phyloP scores from a whole-genome alignment of 257 asterid species.

The Voacanga thouarsii region DNA sequence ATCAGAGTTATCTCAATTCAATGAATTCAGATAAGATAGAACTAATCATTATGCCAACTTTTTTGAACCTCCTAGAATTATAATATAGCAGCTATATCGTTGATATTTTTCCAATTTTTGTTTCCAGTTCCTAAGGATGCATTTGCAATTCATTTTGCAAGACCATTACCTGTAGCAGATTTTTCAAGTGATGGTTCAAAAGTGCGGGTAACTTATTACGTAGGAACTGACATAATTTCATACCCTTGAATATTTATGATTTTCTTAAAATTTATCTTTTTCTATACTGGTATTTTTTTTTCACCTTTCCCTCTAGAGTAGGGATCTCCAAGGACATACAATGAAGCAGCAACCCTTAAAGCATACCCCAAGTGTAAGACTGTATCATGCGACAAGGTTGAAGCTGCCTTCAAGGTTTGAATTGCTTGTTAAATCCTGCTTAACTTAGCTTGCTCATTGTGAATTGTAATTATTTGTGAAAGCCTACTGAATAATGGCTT shows the following conservation, averaged over 20 bases:
- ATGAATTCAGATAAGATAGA: no score
- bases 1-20: no score
- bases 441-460: not conserved
- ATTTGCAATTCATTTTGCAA: constrained; percentile 33
- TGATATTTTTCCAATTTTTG: no score
- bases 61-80: no score
- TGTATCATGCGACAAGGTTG: constrained; percentile 89
- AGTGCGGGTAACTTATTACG: constrained; percentile 91
- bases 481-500: not conserved
- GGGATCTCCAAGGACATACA: constrained; percentile 90
- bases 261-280: not conserved
- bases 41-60: no score
- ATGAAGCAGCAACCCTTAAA: constrained; percentile 88
- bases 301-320: constrained; percentile 19
- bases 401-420: constrained; percentile 78
- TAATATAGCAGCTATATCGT: no score
- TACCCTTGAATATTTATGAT: not conserved
- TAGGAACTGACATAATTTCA: constrained; percentile 15
- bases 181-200: constrained; percentile 45
- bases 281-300: constrained; percentile 10
- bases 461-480: constrained; percentile 5
- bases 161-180: constrained; percentile 67
- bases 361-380: constrained; percentile 87
- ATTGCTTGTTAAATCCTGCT: constrained; percentile 9
- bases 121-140: not conserved